phyloP scores from a whole-genome alignment of 345 rosid species.

The Moricandia arvensis region DNA sequence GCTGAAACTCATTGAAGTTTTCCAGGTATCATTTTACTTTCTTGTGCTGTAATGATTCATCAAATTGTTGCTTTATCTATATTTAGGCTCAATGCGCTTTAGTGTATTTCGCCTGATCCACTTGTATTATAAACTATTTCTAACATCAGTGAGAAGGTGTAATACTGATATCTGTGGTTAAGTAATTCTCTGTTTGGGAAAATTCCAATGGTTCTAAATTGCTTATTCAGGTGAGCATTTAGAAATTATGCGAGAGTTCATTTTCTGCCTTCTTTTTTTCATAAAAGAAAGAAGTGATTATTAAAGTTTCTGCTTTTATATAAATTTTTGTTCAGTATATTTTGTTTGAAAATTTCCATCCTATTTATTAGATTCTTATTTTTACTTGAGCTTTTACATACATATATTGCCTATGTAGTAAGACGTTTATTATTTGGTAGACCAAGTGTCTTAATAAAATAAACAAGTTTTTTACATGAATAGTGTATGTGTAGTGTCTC shows the following conservation, averaged over 20 bases:
- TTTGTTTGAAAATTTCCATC: not conserved
- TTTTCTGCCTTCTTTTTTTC: not conserved
- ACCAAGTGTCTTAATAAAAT: conserved; percentile 7
- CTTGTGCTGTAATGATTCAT: conserved; percentile 24
- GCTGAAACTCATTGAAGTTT: conserved; percentile 95
- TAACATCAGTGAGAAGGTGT: not conserved
- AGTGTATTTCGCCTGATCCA: conserved; percentile 5
- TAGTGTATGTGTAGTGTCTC: conserved; percentile 1
- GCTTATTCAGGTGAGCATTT: conserved; percentile 8
- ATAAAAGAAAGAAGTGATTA: conserved; percentile 3
- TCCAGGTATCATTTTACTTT: conserved; percentile 70
- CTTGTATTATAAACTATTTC: conserved; percentile 20
- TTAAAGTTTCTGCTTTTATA: not conserved
- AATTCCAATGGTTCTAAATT: conserved; percentile 8
- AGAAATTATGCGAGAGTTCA: not conserved
- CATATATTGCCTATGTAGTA: not conserved
- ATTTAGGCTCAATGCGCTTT: conserved; percentile 3
- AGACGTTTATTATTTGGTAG: conserved; percentile 17
- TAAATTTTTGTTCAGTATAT: not conserved
- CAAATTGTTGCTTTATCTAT: conserved; percentile 7
- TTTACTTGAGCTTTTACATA: conserved; percentile 2
- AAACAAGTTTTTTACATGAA: not conserved
- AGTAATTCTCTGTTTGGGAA: not conserved
- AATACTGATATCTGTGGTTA: not conserved
- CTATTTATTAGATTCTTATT: not conserved